Percentiles rank a stretch among this genome's conserved stretches.
phyloP scores from a whole-genome alignment of 805 yeast species.

The Candida suzukii region DNA sequence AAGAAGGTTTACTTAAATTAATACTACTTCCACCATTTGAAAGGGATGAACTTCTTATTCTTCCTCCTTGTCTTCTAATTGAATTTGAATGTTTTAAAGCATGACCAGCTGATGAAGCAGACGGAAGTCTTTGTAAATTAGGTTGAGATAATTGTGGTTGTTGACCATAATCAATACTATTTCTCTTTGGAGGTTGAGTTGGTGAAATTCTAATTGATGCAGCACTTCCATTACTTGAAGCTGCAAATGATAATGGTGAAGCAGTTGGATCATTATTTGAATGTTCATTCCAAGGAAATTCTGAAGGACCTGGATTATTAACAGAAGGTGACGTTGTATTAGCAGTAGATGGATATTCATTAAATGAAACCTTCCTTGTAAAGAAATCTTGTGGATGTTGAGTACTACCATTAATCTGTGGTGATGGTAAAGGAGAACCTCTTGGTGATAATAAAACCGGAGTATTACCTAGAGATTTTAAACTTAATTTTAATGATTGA shows the following conservation, averaged over 20 bases:
- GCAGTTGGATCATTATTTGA: not conserved
- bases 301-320: too few species aligned
- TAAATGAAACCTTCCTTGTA: not conserved
- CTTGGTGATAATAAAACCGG: constrained; percentile 25
- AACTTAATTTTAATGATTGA: constrained; percentile 12
- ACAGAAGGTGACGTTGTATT: not conserved
- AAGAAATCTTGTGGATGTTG: not conserved
- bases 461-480: constrained; percentile 13
- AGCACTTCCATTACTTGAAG: too few species aligned
- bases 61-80: not conserved
- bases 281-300: not conserved
- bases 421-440: constrained; percentile 23
- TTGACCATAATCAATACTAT: not conserved
- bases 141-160: not conserved
- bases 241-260: not conserved
- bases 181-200: not conserved
- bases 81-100: not conserved
- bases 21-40: not conserved
- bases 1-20: not conserved
- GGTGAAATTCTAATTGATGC: not conserved
- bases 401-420: constrained; percentile 1
- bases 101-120: not conserved
- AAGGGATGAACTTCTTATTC: not conserved
- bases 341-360: not conserved
- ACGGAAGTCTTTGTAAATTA: not conserved